These are phyloP conservation scores for Aotearoamyces nothofagi DNA, from an alignment of 2,329 filamentous ascomycete species.

Conservation along the genomic window DNA sequence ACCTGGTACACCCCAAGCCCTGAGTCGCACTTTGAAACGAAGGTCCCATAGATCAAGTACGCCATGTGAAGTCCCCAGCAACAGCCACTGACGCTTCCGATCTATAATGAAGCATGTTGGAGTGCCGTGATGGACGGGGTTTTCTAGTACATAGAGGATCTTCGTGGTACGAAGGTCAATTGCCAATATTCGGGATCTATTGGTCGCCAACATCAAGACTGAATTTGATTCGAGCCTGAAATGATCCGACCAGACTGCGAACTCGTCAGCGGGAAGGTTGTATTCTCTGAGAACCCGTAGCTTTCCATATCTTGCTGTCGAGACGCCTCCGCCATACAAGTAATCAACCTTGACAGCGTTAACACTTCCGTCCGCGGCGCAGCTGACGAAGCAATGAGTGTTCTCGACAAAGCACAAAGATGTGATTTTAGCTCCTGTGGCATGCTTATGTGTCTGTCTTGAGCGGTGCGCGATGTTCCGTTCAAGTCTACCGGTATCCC, in stretches of 20 bases:
- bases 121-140: constrained; percentile 81
- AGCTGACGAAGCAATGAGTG: constrained; percentile 86
- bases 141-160: constrained; percentile 64
- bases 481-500: constrained; percentile 83
- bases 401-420: constrained; percentile 84
- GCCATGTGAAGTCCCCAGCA: constrained; percentile 84
- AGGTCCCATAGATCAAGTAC: constrained; percentile 92
- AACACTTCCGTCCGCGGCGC: constrained; percentile 77
- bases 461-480: constrained; percentile 82
- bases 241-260: constrained; percentile 83
- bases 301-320: constrained; percentile 57
- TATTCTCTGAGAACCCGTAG: constrained; percentile 65
- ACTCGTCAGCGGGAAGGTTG: constrained; percentile 57
- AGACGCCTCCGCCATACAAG: constrained; percentile 36
- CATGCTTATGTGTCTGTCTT: constrained; percentile 70
- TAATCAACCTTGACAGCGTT: constrained; percentile 66
- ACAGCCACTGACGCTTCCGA: constrained; percentile 73
- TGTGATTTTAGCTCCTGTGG: constrained; percentile 54
- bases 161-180: constrained; percentile 82
- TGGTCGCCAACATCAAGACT: constrained; percentile 76
- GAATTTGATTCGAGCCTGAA: constrained; percentile 72
- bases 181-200: constrained; percentile 66
- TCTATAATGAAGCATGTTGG: constrained; percentile 88
- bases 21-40: constrained; percentile 78
- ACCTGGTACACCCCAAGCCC: constrained; percentile 75